Evolutionary conservation across 192 early-diverging fungal genomes (phyloP), one percentile per base, ranked within the genome.

Genomic region (Backusella luteola): DNA sequence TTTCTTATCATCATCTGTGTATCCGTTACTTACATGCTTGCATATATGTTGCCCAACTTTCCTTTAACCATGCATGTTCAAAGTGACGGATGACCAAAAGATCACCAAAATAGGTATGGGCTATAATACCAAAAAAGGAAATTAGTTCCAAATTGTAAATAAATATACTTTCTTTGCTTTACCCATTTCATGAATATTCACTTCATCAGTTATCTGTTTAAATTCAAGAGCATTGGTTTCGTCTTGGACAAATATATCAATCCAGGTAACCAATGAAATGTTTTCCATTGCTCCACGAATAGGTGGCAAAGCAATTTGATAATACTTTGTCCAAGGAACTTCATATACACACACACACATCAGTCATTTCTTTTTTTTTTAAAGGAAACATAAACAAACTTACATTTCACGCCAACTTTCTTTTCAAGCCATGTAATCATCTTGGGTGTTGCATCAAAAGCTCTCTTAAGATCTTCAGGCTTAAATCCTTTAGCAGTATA

Each of bases 61-160:
- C 88, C 79, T 89, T 89, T 9, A 87, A 76, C 88, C 88, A 89
- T 26, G 81, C 86, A 76, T 89, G 88, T 66, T 89, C 88, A 80
- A 89, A 89, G 76, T 87, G 82, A 1, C 86, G 70, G n/a, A 89
- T 87, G 42, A 87, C 87, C 34, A 89, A 46, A 29, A 87, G 56
- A 72, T 89, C 86, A 12, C 88, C 88, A 74, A 89, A 89, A 77
- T 87, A 89, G 3, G 85, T 86, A 76, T 87, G 86, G 56, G 56
- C 56, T 63, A 2, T 71, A 67, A 69, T 3, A 32, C 32, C 23
- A 63, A 38, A 52, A 26, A 32, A 32, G 8, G 44, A 59, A 17
- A 66, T 23, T 23, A 41, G 32, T 66, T 41, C 23, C 34, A 42
- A 66, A 32, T 66, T 5, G 14, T 35, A 26, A 14, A 32, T 39